Percentiles rank a stretch among this genome's conserved stretches.
Conservation (phyloP, 805 yeast species). For the Priceomyces fermenticarens region DNA sequence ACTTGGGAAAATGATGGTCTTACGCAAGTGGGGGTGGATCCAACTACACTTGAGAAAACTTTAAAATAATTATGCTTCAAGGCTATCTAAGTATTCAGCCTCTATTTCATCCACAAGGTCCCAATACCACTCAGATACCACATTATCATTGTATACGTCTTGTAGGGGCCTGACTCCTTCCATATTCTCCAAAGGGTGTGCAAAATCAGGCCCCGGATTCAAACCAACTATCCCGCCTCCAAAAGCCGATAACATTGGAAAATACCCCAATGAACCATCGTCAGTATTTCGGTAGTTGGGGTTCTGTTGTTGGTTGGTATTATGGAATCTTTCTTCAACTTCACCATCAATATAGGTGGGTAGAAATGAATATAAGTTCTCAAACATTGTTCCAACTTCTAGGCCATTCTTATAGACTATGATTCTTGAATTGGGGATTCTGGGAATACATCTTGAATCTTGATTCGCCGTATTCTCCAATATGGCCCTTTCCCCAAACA, state of each 20-base stretch:
- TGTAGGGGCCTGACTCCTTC: constrained; percentile 47
- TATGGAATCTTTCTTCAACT: constrained; percentile 20
- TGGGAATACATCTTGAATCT: constrained; percentile 35
- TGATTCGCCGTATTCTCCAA: constrained; percentile 40
- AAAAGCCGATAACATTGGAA: constrained; percentile 83
- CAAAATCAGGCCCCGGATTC: constrained; percentile 66
- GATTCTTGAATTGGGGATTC: constrained; percentile 56
- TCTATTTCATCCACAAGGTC: constrained; percentile 86
- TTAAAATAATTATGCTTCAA: constrained; percentile 24
- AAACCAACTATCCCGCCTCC: constrained; percentile 73
- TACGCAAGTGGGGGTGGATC: constrained; percentile 18
- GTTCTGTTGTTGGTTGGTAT: constrained; percentile 34
- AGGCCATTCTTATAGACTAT: constrained; percentile 77
- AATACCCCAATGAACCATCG: constrained; percentile 87
- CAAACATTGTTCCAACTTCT: constrained; percentile 61
- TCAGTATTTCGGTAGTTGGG: constrained; percentile 48
- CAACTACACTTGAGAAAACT: constrained; percentile 27
- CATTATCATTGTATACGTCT: constrained; percentile 61
- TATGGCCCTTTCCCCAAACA: constrained; percentile 66
- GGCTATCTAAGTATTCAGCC: constrained; percentile 50
- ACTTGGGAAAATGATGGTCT: constrained; percentile 5
- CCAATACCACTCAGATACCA: constrained; percentile 78
- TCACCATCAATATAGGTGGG: constrained; percentile 71
- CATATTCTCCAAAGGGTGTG: constrained; percentile 37
- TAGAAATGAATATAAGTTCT: constrained; percentile 66